phyloP scores from a whole-genome alignment of 768 basidiomycete species.

The Lactarius sp. region DNA sequence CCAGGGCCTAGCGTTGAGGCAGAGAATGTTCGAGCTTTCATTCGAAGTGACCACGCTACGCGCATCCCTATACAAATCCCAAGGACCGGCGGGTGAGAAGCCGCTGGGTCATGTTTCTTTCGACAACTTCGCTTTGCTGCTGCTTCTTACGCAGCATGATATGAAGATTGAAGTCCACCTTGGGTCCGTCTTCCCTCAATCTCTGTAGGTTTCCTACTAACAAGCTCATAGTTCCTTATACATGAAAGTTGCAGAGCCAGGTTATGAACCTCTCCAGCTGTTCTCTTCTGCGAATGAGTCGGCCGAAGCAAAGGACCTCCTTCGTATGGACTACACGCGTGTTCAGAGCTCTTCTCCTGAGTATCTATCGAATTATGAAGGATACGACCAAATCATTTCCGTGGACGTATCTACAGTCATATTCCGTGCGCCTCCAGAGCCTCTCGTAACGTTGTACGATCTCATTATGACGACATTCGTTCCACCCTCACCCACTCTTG shows the following conservation, averaged over 20 bases:
- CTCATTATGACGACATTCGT: constrained; percentile 98
- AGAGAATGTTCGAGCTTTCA: constrained; percentile 73
- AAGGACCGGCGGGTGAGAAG: constrained; percentile 56
- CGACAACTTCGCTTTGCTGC: constrained; percentile 69
- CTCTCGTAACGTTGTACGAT: constrained; percentile 87
- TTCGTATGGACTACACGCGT: constrained; percentile 72
- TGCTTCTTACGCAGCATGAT: constrained; percentile 75
- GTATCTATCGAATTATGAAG: constrained; percentile 71
- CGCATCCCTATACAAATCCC: constrained; percentile 71
- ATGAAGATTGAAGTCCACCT: constrained; percentile 84
- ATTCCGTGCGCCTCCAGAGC: constrained; percentile 83
- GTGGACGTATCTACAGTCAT: constrained; percentile 87
- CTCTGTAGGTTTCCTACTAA: constrained; percentile 21
- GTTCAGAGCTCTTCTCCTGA: constrained; percentile 85
- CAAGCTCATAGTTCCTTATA: constrained; percentile 53
- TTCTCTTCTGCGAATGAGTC: constrained; percentile 53
- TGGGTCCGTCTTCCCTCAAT: constrained; percentile 41
- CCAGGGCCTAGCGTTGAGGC: constrained; percentile 42
- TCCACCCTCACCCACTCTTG: constrained; percentile 35
- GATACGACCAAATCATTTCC: constrained; percentile 84
- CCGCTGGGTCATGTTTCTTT: constrained; percentile 75
- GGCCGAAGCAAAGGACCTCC: constrained; percentile 54
- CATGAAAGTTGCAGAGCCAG: constrained; percentile 65
- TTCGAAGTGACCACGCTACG: constrained; percentile 84
- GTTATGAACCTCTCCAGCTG: constrained; percentile 50